A percentile compares a stretch with the other conserved stretches of the same genome.
Evolutionary conservation across 371 early-diverging fungal genomes (phyloP).

Genomic region (Mucor saturninus): DNA sequence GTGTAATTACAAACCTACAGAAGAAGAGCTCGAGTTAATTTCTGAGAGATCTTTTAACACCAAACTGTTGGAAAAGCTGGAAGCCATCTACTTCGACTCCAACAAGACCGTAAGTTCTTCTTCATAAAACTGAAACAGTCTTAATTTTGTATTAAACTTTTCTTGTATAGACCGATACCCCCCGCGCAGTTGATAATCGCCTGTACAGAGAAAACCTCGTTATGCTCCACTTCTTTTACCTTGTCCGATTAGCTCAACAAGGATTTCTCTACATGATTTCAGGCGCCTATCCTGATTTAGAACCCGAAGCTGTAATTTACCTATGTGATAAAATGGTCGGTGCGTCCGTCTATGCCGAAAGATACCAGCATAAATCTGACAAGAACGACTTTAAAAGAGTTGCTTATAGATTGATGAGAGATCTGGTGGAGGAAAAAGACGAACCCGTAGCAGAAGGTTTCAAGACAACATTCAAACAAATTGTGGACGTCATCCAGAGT

Average conservation of each 20-base stretch:
- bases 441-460: constrained; percentile 23
- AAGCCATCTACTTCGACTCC: background rate
- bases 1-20: background rate
- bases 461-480: constrained; percentile 23
- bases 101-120: background rate
- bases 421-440: background rate
- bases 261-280: constrained; percentile 20
- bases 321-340: constrained; percentile 21
- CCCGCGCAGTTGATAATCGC: no score
- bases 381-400: background rate
- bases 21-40: background rate
- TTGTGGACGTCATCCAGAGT: background rate
- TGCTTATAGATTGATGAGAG: background rate
- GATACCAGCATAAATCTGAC: background rate
- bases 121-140: background rate
- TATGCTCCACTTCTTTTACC: constrained; percentile 23
- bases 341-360: constrained; percentile 5
- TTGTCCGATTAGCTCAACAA: constrained; percentile 29
- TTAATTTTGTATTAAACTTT: background rate
- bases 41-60: constrained; percentile 11
- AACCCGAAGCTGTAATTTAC: constrained; percentile 21
- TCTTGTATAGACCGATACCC: background rate
- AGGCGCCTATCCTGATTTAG: constrained; percentile 10
- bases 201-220: background rate
- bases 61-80: constrained; percentile 6